phyloP scores from a whole-genome alignment of 2,329 filamentous ascomycete species.

The Trichocomaceae sp. region DNA sequence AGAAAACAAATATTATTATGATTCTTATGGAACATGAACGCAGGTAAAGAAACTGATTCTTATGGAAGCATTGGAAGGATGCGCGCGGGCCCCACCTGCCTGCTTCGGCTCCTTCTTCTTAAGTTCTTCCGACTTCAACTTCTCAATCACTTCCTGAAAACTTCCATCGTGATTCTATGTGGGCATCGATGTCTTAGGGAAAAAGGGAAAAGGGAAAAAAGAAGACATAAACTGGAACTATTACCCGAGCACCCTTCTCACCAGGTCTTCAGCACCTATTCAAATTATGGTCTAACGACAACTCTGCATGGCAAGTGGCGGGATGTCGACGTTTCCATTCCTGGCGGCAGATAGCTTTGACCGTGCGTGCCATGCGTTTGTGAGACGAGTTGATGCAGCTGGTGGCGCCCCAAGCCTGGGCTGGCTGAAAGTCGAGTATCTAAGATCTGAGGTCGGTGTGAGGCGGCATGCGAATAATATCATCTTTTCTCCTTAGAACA shows the following conservation, averaged over 20 bases:
- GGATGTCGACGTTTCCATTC: constrained; percentile 49
- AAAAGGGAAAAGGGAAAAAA: too few relatives aligned
- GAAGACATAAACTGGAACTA: not conserved
- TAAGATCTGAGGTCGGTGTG: constrained; percentile 23
- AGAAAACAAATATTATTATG: too few relatives aligned
- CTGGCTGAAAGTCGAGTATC: constrained; percentile 31
- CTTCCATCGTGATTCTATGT: not conserved
- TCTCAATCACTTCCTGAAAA: not conserved
- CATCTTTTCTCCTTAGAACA: not conserved
- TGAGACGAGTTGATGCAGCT: constrained; percentile 44
- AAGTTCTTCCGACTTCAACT: too few relatives aligned
- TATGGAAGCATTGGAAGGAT: too few relatives aligned
- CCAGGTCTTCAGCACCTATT: not conserved
- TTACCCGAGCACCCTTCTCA: not conserved
- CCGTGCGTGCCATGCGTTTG: constrained; percentile 57
- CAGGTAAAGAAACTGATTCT: not conserved
- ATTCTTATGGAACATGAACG: not conserved
- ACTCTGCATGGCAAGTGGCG: constrained; percentile 5
- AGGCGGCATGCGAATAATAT: not conserved
- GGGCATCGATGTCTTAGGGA: not conserved
- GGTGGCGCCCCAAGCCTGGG: constrained; percentile 51
- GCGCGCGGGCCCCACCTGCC: too few relatives aligned
- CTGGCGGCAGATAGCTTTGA: constrained; percentile 58
- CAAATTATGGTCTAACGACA: not conserved
- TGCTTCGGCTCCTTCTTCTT: not conserved